Evolutionary conservation across 2,329 filamentous ascomycete species (phyloP), one percentile per base, ranked within the genome.

Genomic region (Microsporum canis): DNA sequence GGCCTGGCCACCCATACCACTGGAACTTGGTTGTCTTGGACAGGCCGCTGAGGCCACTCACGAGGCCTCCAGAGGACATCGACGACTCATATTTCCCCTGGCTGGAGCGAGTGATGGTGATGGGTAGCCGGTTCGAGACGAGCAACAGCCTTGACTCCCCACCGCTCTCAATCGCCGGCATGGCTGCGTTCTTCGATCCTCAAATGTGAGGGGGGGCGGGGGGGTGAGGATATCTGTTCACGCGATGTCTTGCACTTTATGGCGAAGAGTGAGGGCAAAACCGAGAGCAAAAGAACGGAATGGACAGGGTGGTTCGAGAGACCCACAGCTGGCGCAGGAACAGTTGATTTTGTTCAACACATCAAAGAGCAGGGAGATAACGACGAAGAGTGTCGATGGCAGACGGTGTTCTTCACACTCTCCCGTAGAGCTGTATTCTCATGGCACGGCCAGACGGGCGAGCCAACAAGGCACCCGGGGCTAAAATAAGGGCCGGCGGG

Each of bases 1-100:
- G 78, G 41, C 94, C 94, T 0, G 94, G 91, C 92, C 94, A 97
- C 67, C 94, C 94, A 76, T 97, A 97, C 94, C 94, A 99, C 75
- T 94, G 89, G 76, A 97, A 97, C 67, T 87, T 92, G 31, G 90
- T 96, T 36, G 89, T 88, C 77, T 96, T 96, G 69, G 89, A 87
- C 62, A 97, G 78, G 31, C 94, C 94, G 67, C 89, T 95, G 63
- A 99, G 80, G 23, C 94, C 94, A 58, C 90, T 96, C 69, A 97
- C 94, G 45, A 99, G 83, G 45, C 94, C 94, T 62, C 94, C 94
- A 1, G 94, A 97, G 55, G 92, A 97, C 89, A 96, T 96, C 72
- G 88, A 90, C 75, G 95, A 96, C 70, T 86, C 84, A 78, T 96
- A 99, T 73, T 88, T 87, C 69, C 90, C 91, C 79, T 96, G 89